Evolutionary conservation across 2,329 filamentous ascomycete genomes (phyloP).

Genomic region (Penicillium digitatum): DNA sequence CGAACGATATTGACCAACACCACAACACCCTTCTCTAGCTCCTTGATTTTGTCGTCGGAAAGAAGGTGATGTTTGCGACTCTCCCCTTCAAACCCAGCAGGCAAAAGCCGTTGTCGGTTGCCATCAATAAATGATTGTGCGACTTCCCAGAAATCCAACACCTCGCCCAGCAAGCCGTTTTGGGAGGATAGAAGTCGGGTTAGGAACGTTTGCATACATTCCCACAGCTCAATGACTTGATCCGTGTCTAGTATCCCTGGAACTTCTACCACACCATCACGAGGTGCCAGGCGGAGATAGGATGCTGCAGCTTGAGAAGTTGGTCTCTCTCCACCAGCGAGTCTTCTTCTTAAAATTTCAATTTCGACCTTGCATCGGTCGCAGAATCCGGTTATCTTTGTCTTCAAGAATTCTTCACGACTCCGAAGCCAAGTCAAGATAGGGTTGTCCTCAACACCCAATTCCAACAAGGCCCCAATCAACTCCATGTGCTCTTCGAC

Average conservation of each 20-base stretch:
- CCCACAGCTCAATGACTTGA: constrained; percentile 87
- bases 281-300: constrained; percentile 70
- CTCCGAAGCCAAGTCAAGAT: constrained; percentile 95
- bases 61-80: constrained; percentile 78
- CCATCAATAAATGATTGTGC: constrained; percentile 86
- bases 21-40: constrained; percentile 71
- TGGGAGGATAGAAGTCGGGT: constrained; percentile 67
- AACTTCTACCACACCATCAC: constrained; percentile 61
- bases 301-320: constrained; percentile 64
- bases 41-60: constrained; percentile 63
- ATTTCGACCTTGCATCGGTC: constrained; percentile 90
- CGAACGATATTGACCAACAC: constrained; percentile 82
- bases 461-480: constrained; percentile 81
- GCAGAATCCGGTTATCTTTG: constrained; percentile 72
- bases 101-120: constrained; percentile 73
- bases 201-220: constrained; percentile 74
- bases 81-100: constrained; percentile 74
- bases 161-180: constrained; percentile 79
- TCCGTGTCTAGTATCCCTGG: constrained; percentile 67
- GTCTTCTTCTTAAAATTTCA: constrained; percentile 77
- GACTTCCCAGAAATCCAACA: constrained; percentile 91
- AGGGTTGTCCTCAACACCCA: constrained; percentile 92
- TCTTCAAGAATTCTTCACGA: constrained; percentile 82
- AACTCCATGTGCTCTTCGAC: constrained; percentile 87
- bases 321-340: constrained; percentile 71